Evolutionary conservation across 176 grass and related monocot genomes (phyloP).

Genomic region (Carex kokanica): DNA sequence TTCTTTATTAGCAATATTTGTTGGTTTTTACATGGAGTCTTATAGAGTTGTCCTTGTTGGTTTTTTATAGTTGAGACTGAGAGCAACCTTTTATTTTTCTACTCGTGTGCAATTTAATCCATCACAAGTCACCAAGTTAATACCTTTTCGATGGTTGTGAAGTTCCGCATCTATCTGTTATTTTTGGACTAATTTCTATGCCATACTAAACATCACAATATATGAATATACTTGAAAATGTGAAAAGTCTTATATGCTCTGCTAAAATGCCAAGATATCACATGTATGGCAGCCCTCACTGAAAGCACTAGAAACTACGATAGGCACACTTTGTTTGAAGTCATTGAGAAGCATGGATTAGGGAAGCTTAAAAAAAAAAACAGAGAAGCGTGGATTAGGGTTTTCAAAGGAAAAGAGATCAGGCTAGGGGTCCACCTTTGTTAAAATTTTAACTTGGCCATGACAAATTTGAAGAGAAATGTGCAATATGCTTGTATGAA

Average conservation of each 20-base stretch:
- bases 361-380: too few relatives aligned
- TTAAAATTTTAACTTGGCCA: not conserved
- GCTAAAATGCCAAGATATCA: not conserved
- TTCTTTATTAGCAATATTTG: constrained; percentile 21
- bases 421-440: not conserved
- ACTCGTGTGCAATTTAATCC: not conserved
- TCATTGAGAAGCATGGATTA: not conserved
- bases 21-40: not conserved
- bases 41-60: not conserved
- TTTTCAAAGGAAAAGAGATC: not conserved
- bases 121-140: not conserved
- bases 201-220: not conserved
- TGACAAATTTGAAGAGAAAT: not conserved
- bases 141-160: not conserved
- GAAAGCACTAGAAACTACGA: not conserved
- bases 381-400: not conserved
- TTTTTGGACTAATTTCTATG: not conserved
- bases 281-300: not conserved
- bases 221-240: not conserved
- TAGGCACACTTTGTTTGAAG: not conserved
- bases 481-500: not conserved
- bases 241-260: not conserved
- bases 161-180: not conserved
- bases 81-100: not conserved
- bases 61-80: not conserved